Evolutionary conservation across 208 protist genomes (phyloP).

Genomic region (Wallacemonas rigidus): DNA sequence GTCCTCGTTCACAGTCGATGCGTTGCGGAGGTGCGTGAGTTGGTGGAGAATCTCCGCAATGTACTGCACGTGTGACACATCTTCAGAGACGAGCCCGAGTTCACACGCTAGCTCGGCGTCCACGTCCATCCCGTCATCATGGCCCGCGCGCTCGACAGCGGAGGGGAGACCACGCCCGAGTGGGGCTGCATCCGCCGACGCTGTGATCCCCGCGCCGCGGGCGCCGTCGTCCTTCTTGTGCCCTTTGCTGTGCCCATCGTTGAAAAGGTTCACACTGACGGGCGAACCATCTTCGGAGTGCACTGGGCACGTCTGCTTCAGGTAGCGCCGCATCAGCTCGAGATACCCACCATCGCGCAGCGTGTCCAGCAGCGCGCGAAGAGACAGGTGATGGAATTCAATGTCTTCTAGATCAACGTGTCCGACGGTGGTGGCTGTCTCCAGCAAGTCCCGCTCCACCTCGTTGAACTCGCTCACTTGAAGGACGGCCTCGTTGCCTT

Average conservation of each 20-base stretch:
- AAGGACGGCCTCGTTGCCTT: slow-evolving; percentile 60
- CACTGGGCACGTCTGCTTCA: slow-evolving; percentile 34
- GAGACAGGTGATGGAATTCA: slow-evolving; percentile 55
- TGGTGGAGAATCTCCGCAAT: slow-evolving; percentile 43
- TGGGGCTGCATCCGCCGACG: background rate
- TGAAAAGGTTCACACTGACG: background rate
- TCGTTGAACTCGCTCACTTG: slow-evolving; percentile 77
- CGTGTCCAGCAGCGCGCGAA: slow-evolving; percentile 74
- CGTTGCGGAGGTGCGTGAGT: slow-evolving; percentile 68
- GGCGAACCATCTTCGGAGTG: background rate
- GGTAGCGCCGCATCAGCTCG: slow-evolving; percentile 26
- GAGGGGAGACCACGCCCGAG: background rate
- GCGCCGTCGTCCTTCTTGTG: slow-evolving; percentile 1
- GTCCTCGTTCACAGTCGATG: slow-evolving; percentile 89
- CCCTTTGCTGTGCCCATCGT: background rate
- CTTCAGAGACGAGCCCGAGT: slow-evolving; percentile 38
- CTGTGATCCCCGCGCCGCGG: background rate
- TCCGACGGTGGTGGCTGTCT: slow-evolving; percentile 54
- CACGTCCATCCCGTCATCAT: background rate
- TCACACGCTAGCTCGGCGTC: slow-evolving; percentile 23
- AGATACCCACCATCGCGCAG: slow-evolving; percentile 68
- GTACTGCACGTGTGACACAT: slow-evolving; percentile 42
- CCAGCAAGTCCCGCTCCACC: slow-evolving; percentile 64
- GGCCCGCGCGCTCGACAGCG: background rate
- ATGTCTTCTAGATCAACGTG: slow-evolving; percentile 54